These are phyloP conservation scores for Chenopodium quinoa DNA, from an alignment of 148 eudicot genomes.

Conservation along the genomic window DNA sequence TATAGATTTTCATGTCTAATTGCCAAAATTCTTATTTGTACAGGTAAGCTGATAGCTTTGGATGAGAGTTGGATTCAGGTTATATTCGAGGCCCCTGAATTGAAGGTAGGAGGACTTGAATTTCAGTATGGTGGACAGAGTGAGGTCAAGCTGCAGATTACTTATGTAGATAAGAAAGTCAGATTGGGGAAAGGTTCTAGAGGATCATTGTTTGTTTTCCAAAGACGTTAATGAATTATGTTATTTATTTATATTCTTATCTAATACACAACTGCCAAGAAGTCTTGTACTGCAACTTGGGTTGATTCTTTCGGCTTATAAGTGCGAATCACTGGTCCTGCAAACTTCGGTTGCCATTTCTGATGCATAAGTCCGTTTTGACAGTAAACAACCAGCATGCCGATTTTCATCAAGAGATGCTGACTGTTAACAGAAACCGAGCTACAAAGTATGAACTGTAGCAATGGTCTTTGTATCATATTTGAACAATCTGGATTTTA, in stretches of 20 bases:
- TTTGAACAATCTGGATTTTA: no score
- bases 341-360: background rate
- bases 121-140: slow-evolving; percentile 85
- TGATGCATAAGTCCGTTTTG: background rate
- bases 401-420: background rate
- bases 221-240: slow-evolving; percentile 40
- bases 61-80: slow-evolving; percentile 94
- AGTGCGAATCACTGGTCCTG: background rate
- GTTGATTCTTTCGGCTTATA: background rate
- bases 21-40: slow-evolving; percentile 4
- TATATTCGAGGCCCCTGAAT: slow-evolving; percentile 81
- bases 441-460: no score
- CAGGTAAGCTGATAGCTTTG: slow-evolving; percentile 78
- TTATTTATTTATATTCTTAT: background rate
- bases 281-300: background rate
- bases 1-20: background rate
- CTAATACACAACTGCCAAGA: background rate
- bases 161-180: slow-evolving; percentile 82
- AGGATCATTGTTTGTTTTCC: slow-evolving; percentile 95
- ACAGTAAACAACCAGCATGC: background rate
- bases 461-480: no score
- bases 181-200: slow-evolving; percentile 89
- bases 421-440: no score
- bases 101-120: slow-evolving; percentile 65
- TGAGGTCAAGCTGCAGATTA: slow-evolving; percentile 88